Evolutionary conservation across 139 green algal species (phyloP), one percentile per base, ranked within the genome.

Genomic region (Marvania coccoides): DNA sequence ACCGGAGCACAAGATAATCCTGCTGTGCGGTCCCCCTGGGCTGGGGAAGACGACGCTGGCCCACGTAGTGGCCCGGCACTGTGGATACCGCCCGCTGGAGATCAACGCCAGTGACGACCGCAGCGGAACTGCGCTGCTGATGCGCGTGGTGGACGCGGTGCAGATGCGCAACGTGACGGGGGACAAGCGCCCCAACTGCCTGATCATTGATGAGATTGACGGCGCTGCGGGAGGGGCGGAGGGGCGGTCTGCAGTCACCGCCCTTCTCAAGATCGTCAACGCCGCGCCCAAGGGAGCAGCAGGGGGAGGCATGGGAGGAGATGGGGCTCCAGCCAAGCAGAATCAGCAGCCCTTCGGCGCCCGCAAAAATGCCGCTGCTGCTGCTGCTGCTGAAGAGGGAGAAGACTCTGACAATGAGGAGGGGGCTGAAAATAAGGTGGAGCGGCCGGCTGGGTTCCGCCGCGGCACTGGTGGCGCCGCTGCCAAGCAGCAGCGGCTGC

Each of bases 181-280:
- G 10, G 60, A 54, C 63, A 70, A 60, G 8, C 75, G 78, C 31
- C 92, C 92, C 53, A 96, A 94, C 64, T 93, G 84, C 62, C 76
- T 97, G 40, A 82, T 98, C 39, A 83, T 99, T 39, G 94, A 99
- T 58, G 94, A 99, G 73, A 88, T 97, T 29, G 93, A 98, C 54
- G 94, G 93, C 10, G 87, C 84, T 23, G 57, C 87, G 34, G 86
- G 82, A 1, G 90, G 90, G 6, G 29, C 61, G 2, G 91, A 96
- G 72, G 87, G 80, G 6, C 77, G 81, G 34, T 78, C 79, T 54
- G 92, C 87, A 6, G 85, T 97, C 6, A 53, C 78, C 5, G 90
- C 85, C 5, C 78, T 98, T 8, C 59, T 97, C 2, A 86, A 84
- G 57, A 83, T 98, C 8, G 58, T 94, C 34, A 77, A 76, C 10